A percentile compares a stretch with the other conserved stretches of the same genome.
Conservation (phyloP, 805 yeast genomes). For the Candida fluviatilis region DNA sequence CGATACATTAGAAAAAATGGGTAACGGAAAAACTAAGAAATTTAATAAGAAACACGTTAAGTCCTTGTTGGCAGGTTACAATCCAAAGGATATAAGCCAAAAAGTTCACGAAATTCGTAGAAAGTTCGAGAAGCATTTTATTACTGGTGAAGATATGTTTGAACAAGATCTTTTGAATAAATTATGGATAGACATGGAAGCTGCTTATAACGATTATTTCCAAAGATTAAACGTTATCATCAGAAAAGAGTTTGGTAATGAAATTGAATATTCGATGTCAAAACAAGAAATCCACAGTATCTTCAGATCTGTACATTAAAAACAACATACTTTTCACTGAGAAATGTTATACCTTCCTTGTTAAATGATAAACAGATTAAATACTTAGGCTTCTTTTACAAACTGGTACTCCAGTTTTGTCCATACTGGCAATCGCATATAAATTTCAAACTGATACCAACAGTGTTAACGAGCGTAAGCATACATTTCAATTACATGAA, state of each 20-base stretch:
- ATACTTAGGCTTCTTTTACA: too few relatives aligned
- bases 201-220: constrained; percentile 54
- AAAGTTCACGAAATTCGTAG: constrained; percentile 53
- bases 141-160: constrained; percentile 33
- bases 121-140: constrained; percentile 55
- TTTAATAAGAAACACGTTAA: constrained; percentile 57
- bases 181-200: constrained; percentile 70
- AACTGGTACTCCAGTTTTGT: too few relatives aligned
- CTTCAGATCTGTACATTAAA: constrained; percentile 28
- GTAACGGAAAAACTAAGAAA: constrained; percentile 58
- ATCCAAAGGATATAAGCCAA: constrained; percentile 52
- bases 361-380: too few relatives aligned
- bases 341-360: too few relatives aligned
- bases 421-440: too few relatives aligned
- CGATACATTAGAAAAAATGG: constrained; percentile 45
- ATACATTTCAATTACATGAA: too few relatives aligned
- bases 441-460: too few relatives aligned
- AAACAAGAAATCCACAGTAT: constrained; percentile 55
- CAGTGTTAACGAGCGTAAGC: too few relatives aligned
- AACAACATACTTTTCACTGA: too few relatives aligned
- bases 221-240: constrained; percentile 52
- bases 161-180: constrained; percentile 55
- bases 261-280: constrained; percentile 47
- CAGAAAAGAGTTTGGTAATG: constrained; percentile 49
- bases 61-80: constrained; percentile 52